Evolutionary conservation across 2,329 filamentous ascomycete species (phyloP), one percentile per base, ranked within the genome.

Genomic region (Fusarium temperatum): DNA sequence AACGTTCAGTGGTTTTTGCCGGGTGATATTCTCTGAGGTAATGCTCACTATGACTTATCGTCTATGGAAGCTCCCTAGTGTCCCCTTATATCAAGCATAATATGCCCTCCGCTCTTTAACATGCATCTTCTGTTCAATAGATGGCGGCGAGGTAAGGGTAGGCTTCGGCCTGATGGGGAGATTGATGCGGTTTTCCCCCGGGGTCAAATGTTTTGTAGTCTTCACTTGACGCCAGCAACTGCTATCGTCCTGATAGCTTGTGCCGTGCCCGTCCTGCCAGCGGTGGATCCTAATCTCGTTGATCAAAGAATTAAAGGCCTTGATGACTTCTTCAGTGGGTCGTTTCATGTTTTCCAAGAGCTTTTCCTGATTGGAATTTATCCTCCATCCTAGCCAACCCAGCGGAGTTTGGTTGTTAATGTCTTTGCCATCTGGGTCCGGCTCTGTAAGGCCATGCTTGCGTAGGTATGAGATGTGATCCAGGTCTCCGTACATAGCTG

Each of bases 171-270:
- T 18, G 28, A 18, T 26, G 12, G 12, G 44, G 17, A 26, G 36
- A 38, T 38, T 38, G 4, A 30, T 5, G 9, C 2, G 26, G 2
- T n/a, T n/a, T n/a, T 1, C 10, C 4, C 32, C 1, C 1, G 8
- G 2, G 3, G 13, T 32, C 3, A 50, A 18, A 32, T 7, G 28
- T 28, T 32, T 9, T 3, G 17, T 2, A 13, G 14, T 2, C 28
- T n/a, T 5, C 4, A 12, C 7, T 9, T 32, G 15, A 30, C 2
- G 8, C 22, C 30, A 20, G 22, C 6, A 7, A 35, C 48, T 3
- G 17, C 30, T 2, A 14, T 5, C 8, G 12, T 35, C 18, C 30
- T 24, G 22, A 11, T 24, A 24, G n/a, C 22, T 51, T 51, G 17
- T 35, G 9, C 17, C 9, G 5, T 51, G 22, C 30, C 12, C 6